Base-by-base conservation (phyloP, 305 asterid genomes). In the Solanum hybrid region DNA sequence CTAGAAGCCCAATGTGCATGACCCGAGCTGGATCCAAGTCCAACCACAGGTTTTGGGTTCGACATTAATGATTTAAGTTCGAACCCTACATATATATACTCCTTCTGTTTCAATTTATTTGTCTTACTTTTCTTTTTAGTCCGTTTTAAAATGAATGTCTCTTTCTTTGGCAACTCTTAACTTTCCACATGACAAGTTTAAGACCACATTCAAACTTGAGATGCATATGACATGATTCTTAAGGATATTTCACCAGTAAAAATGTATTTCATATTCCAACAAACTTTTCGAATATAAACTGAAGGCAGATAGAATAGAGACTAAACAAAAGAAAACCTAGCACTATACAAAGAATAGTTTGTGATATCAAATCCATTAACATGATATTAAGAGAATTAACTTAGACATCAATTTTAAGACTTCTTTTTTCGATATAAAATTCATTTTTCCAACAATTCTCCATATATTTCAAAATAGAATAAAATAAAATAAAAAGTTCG, bases 1-100 rank as follows among this genome's bases (percentile, higher is more conserved):
- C 89, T 95, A 69, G 96, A 95, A 91, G 96, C 98, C 34, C 98
- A 95, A 86, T 94, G 92, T 69, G 94, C 92, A 22, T 95, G 90
- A 92, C 26, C 20, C 14, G 5, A 28, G 28, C 3, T 6, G 5
- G 87, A 82, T 42, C 69, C 87, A 82, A 42, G 61, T 28, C 36
- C 73, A 40, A 42, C 26, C 28, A 16, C 26, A 2, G 0, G 18
- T 83, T 83, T 46, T 83, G 87, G 29, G 71, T 51, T 46, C 1
- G 73, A 31, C 18, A 39, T 37, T 37, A 8, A 5, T 18, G 10
- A 16, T 83, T 83, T 31, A 6, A 83, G 35, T 20, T 3, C 14
- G 6, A 82, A 82, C 37, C 71, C 24, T 82, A 37, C 40, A 36
- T 37, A 36, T 37, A 36, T 71, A 71, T 11, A 11, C 8, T 26